These are phyloP conservation scores for Alopecurus myosuroides DNA, from an alignment of 176 grass and related monocot genomes.

Conservation along the genomic window DNA sequence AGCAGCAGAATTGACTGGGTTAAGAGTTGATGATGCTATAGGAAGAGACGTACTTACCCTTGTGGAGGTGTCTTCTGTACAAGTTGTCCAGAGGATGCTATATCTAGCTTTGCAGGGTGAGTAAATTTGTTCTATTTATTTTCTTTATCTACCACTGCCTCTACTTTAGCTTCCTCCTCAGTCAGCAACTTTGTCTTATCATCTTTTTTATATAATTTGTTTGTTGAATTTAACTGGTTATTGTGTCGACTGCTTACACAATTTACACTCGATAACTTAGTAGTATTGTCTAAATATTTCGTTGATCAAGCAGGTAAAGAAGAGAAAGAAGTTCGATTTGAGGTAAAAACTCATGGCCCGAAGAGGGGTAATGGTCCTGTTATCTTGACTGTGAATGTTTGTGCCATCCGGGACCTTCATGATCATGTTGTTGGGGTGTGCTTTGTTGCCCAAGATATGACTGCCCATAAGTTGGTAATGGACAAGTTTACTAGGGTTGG, in stretches of 20 bases:
- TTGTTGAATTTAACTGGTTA: not conserved
- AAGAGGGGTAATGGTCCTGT: too few relatives aligned
- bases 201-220: not conserved
- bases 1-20: slow-evolving; percentile 58
- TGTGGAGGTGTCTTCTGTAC: slow-evolving; percentile 56
- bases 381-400: too few relatives aligned
- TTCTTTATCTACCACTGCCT: not conserved
- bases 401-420: too few relatives aligned
- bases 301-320: slow-evolving; percentile 55
- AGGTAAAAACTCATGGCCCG: too few relatives aligned
- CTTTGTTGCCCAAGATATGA: too few relatives aligned
- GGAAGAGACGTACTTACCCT: slow-evolving; percentile 81
- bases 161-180: slow-evolving; percentile 4
- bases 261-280: not conserved
- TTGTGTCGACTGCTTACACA: not conserved
- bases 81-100: slow-evolving; percentile 72
- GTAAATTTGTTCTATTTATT: not conserved
- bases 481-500: too few relatives aligned
- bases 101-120: slow-evolving; percentile 74
- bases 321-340: slow-evolving; percentile 81
- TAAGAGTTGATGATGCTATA: slow-evolving; percentile 69
- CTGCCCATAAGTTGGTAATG: too few relatives aligned
- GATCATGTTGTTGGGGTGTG: too few relatives aligned
- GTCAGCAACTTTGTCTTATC: not conserved
- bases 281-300: slow-evolving; percentile 5